A percentile compares a stretch with the other conserved stretches of the same genome.
phyloP scores from a whole-genome alignment of 306 rosid species.

The Urtica urens region DNA sequence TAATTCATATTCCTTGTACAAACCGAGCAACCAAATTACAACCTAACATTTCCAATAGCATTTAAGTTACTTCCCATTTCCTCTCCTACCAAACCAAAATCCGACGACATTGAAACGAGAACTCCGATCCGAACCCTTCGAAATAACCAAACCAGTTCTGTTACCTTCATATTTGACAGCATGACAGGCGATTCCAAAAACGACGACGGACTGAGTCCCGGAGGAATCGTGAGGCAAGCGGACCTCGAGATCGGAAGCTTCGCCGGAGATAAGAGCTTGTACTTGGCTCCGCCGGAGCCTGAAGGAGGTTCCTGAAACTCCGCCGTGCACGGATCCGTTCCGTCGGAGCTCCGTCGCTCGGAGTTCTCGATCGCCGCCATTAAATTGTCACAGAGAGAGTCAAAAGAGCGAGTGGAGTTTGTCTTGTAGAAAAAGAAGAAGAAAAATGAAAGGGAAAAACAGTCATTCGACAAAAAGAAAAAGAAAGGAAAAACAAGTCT shows the following conservation, averaged over 20 bases:
- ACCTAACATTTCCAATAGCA: constrained; percentile 6
- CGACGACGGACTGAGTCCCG: constrained; percentile 79
- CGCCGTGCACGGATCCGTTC: constrained; percentile 27
- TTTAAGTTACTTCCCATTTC: neutral
- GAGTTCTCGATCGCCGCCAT: constrained; percentile 30
- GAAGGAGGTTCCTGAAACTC: constrained; percentile 7
- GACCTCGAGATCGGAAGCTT: constrained; percentile 98
- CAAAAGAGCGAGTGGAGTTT: neutral
- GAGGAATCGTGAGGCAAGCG: constrained; percentile 65
- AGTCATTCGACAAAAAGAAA: neutral
- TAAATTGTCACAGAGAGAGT: constrained; percentile 20
- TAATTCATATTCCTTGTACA: constrained; percentile 1
- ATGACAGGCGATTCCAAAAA: constrained; percentile 84
- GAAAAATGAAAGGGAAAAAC: neutral
- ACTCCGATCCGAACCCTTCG: constrained; percentile 22
- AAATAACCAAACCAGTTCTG: constrained; percentile 8
- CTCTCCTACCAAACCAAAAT: constrained; percentile 7
- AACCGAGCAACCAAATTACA: constrained; percentile 10
- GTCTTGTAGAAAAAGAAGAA: neutral
- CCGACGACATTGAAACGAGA: too few relatives aligned
- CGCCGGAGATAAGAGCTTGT: constrained; percentile 84
- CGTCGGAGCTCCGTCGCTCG: constrained; percentile 4
- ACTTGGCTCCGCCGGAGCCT: constrained; percentile 45
- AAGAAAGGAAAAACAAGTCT: too few relatives aligned
- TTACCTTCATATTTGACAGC: constrained; percentile 80